A percentile compares a stretch with the other conserved stretches of the same genome.
These are phyloP conservation scores for Penicillium sp. DNA, from an alignment of 2,329 filamentous ascomycete genomes.

Conservation along the genomic window DNA sequence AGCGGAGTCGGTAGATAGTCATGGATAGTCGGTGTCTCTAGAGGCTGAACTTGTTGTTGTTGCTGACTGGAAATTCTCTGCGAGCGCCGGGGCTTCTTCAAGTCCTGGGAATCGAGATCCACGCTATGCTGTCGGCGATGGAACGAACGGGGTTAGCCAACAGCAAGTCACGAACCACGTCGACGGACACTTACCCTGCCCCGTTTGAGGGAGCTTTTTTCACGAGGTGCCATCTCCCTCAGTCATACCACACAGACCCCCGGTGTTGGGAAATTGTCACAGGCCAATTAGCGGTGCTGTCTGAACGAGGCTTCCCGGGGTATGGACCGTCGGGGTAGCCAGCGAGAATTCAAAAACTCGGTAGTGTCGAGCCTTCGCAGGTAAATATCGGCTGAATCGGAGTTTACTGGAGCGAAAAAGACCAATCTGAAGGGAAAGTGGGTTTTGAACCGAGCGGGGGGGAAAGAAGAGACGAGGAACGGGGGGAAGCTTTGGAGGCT, in stretches of 20 bases:
- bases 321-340: slow-evolving; percentile 5
- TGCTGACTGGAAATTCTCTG: slow-evolving; percentile 67
- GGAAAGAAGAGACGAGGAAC: slow-evolving; percentile 5
- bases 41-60: slow-evolving; percentile 48
- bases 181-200: slow-evolving; percentile 62
- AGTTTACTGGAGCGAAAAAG: neutral
- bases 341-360: neutral
- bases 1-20: slow-evolving; percentile 80
- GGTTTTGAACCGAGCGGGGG: neutral
- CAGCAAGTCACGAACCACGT: slow-evolving; percentile 25
- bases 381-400: neutral
- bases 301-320: slow-evolving; percentile 8
- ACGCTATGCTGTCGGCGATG: slow-evolving; percentile 62
- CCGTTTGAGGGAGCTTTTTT: slow-evolving; percentile 86
- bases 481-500: slow-evolving; percentile 10
- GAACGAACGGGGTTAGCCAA: slow-evolving; percentile 29
- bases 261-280: slow-evolving; percentile 10
- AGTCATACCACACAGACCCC: slow-evolving; percentile 14
- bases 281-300: slow-evolving; percentile 24
- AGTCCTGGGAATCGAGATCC: slow-evolving; percentile 63
- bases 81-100: slow-evolving; percentile 84
- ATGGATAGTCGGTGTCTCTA: slow-evolving; percentile 65
- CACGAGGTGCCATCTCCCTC: slow-evolving; percentile 53
- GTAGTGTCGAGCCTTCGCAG: neutral
- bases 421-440: neutral